A percentile compares a stretch with the other conserved stretches of the same genome.
Conservation (phyloP, 345 rosid species). For the Boechera stricta region DNA sequence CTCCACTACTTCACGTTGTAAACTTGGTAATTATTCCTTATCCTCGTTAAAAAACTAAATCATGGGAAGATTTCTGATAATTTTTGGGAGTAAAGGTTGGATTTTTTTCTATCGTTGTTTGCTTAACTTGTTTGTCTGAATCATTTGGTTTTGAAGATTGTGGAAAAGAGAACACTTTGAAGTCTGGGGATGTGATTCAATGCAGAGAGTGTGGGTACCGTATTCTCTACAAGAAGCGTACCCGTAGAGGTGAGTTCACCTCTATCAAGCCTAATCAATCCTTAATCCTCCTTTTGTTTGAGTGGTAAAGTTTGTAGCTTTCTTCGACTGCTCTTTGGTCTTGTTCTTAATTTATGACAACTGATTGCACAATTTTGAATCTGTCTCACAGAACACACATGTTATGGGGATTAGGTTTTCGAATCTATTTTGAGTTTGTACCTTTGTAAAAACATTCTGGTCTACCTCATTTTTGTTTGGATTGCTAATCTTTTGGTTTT, state of each 20-base stretch:
- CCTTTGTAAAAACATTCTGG: too few relatives aligned
- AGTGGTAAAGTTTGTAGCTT: background rate
- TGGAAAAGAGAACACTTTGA: constrained; percentile 78
- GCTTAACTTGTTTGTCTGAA: background rate
- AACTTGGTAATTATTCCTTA: too few relatives aligned
- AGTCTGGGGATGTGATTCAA: constrained; percentile 86
- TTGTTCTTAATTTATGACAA: constrained; percentile 13
- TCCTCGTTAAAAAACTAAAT: background rate
- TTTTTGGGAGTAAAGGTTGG: background rate
- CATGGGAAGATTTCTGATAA: background rate
- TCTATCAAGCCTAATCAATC: background rate
- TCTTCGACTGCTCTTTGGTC: constrained; percentile 5
- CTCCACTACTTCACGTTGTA: too few relatives aligned
- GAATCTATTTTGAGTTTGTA: too few relatives aligned
- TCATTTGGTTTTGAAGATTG: constrained; percentile 54
- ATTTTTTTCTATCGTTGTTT: background rate
- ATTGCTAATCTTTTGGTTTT: too few relatives aligned
- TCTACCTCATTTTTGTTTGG: too few relatives aligned
- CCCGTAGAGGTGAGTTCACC: constrained; percentile 65
- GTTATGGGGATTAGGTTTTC: too few relatives aligned
- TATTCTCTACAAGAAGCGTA: constrained; percentile 90
- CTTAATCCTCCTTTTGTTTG: background rate
- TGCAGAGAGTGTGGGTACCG: constrained; percentile 97
- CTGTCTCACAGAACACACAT: background rate
- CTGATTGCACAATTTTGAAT: background rate